phyloP scores from a whole-genome alignment of 345 rosid species.

The Garcia nutans region DNA sequence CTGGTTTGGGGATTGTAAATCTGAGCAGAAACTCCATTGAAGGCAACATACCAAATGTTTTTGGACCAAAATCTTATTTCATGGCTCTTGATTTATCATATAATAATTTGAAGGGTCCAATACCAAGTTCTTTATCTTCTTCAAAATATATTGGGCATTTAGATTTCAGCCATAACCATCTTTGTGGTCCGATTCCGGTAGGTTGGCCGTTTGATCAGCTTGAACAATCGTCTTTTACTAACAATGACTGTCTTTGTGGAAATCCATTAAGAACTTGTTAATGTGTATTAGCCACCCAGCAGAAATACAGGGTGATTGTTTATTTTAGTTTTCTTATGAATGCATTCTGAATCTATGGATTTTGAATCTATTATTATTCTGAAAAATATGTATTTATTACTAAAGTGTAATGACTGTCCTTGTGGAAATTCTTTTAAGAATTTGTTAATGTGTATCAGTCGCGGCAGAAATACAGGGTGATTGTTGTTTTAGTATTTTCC shows the following conservation, averaged over 20 bases:
- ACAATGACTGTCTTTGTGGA: conserved; percentile 83
- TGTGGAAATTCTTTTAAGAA: no score
- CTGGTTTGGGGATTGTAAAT: conserved; percentile 67
- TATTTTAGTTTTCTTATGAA: no score
- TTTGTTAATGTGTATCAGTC: no score
- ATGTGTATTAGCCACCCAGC: neutral
- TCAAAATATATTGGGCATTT: conserved; percentile 68
- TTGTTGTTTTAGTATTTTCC: no score
- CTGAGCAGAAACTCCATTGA: conserved; percentile 71
- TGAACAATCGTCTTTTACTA: conserved; percentile 60
- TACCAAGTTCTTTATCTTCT: conserved; percentile 62
- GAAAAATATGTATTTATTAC: no score
- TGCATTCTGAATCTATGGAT: no score
- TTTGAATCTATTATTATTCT: no score
- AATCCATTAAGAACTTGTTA: conserved; percentile 71
- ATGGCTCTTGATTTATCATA: conserved; percentile 75
- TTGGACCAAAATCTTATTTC: conserved; percentile 64
- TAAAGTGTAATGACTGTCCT: no score
- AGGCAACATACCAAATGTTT: conserved; percentile 78
- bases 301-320: no score
- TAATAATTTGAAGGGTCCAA: conserved; percentile 61
- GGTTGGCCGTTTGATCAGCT: conserved; percentile 81
- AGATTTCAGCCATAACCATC: conserved; percentile 85
- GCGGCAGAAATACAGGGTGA: no score
- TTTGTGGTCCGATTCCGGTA: conserved; percentile 77